Percentiles rank a stretch among this genome's conserved stretches.
These are phyloP conservation scores for Serendipita indica DNA, from an alignment of 768 basidiomycete genomes.

Conservation along the genomic window DNA sequence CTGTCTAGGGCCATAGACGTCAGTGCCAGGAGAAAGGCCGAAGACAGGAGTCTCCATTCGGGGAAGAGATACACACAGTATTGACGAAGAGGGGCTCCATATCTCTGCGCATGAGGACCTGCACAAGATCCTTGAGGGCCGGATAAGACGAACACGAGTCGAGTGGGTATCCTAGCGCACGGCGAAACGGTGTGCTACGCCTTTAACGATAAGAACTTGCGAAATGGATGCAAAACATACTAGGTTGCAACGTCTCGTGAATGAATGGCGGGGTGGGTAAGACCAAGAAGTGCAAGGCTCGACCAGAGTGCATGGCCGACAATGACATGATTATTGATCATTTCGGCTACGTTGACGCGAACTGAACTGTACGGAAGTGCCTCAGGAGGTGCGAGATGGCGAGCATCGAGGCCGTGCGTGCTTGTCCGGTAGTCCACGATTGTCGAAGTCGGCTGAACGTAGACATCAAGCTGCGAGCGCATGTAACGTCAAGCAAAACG, in stretches of 20 bases:
- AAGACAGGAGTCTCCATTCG: neutral
- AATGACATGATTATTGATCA: neutral
- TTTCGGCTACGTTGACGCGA: neutral
- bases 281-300: neutral
- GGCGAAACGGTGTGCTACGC: neutral
- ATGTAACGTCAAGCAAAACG: neutral
- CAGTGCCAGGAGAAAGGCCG: neutral
- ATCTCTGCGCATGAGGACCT: neutral
- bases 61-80: neutral
- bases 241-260: constrained; percentile 1
- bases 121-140: neutral
- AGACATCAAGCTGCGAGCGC: neutral
- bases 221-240: neutral
- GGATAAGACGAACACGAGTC: neutral
- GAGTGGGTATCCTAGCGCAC: neutral
- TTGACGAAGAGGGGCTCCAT: constrained; percentile 5
- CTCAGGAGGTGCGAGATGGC: neutral
- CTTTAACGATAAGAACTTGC: neutral
- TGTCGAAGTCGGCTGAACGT: neutral
- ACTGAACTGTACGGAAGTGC: neutral
- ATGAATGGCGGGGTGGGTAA: neutral
- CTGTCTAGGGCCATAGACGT: neutral
- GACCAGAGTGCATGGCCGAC: constrained; percentile 2
- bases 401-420: neutral
- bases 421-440: neutral